A percentile compares a stretch with the other conserved stretches of the same genome.
Evolutionary conservation across 768 basidiomycete species (phyloP).

Genomic region (Russula sp.): DNA sequence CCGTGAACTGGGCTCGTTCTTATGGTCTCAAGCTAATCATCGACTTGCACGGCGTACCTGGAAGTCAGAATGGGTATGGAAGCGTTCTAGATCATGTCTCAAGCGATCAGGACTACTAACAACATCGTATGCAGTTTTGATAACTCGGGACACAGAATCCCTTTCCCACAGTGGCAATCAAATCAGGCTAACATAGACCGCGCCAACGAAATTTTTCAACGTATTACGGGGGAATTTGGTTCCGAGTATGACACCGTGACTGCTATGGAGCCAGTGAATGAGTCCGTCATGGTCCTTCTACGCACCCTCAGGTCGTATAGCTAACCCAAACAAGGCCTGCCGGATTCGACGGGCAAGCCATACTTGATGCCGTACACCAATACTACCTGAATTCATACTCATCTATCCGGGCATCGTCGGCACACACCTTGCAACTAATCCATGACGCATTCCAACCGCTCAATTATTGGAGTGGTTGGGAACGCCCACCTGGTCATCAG

Average conservation of each 20-base stretch:
- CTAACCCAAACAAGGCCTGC: conserved; percentile 46
- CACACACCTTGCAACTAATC: conserved; percentile 61
- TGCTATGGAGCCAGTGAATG: conserved; percentile 69
- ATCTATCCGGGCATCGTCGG: conserved; percentile 51
- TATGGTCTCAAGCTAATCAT: conserved; percentile 74
- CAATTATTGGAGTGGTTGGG: conserved; percentile 60
- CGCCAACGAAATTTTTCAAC: conserved; percentile 57
- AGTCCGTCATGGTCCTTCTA: conserved; percentile 36
- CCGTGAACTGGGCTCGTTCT: conserved; percentile 60
- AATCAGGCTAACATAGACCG: conserved; percentile 57
- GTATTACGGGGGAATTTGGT: conserved; percentile 53
- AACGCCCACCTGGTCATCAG: conserved; percentile 42
- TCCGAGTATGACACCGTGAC: conserved; percentile 49
- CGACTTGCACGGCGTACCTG: conserved; percentile 66
- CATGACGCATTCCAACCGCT: conserved; percentile 77
- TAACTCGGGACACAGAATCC: conserved; percentile 64
- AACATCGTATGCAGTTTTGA: conserved; percentile 50
- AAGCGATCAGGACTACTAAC: not conserved
- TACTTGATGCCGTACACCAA: conserved; percentile 45
- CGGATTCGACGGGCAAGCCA: conserved; percentile 47
- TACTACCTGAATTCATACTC: conserved; percentile 71
- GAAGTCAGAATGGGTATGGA: conserved; percentile 72
- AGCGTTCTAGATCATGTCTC: not conserved
- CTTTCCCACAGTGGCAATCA: conserved; percentile 64
- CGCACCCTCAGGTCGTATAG: not conserved